phyloP scores from a whole-genome alignment of 2,329 filamentous ascomycete species.

The Talaromyces sp. region DNA sequence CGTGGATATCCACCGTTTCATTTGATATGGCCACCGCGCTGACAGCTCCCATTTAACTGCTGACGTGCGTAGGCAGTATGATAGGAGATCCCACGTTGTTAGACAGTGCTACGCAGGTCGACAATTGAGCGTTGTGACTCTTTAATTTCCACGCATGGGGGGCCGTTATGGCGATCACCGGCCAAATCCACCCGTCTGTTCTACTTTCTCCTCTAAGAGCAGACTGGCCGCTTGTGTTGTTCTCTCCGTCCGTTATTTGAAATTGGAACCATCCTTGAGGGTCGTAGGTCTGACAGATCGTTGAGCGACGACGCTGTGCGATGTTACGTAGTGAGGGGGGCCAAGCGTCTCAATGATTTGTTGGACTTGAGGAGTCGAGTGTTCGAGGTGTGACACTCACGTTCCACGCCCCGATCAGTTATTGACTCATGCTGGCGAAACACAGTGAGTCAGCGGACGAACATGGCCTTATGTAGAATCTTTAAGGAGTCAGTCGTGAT shows the following conservation, averaged over 20 bases:
- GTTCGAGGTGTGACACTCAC: neutral
- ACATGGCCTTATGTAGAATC: neutral
- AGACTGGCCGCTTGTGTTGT: neutral
- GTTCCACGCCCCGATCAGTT: neutral
- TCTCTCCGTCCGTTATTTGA: neutral
- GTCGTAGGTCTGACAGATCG: neutral
- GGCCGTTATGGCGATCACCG: slow-evolving; percentile 5
- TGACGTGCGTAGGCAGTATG: no score
- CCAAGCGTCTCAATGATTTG: neutral
- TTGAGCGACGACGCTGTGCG: neutral
- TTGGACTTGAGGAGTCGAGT: neutral
- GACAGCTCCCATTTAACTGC: no score
- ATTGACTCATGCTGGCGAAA: neutral
- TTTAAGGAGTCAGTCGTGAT: neutral
- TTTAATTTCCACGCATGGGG: slow-evolving; percentile 8
- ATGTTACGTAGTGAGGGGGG: neutral
- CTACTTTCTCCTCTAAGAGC: neutral
- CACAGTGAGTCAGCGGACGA: neutral
- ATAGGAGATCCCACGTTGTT: neutral
- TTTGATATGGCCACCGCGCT: neutral
- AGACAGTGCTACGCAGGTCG: neutral
- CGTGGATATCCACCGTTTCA: neutral
- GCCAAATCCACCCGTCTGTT: neutral
- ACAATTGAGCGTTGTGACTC: neutral
- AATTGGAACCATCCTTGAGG: neutral